A percentile compares a stretch with the other conserved stretches of the same genome.
Evolutionary conservation across 2,329 filamentous ascomycete species (phyloP).

Genomic region (Penicillium verrucosum): DNA sequence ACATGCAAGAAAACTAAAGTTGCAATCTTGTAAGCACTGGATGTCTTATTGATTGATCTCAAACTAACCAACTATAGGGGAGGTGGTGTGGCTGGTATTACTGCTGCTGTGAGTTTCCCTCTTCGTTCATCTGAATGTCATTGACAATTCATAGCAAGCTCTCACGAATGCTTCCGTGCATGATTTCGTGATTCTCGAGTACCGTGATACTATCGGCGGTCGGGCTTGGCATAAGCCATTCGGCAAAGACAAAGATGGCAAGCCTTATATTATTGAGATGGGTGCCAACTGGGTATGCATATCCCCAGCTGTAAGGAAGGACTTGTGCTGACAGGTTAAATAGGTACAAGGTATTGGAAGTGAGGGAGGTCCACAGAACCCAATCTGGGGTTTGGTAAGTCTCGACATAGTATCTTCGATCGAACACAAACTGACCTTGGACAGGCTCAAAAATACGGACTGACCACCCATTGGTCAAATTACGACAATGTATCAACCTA

Average conservation of each 20-base stretch:
- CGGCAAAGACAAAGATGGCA: conserved; percentile 16
- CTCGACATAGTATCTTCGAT: background rate
- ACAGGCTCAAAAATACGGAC: conserved; percentile 55
- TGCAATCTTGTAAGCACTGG: conserved; percentile 17
- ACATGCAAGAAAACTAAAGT: conserved; percentile 23
- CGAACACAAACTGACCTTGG: background rate
- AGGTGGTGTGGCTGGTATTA: conserved; percentile 22
- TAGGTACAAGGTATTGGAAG: conserved; percentile 21
- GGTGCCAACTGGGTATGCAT: conserved; percentile 18
- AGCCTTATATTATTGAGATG: conserved; percentile 19
- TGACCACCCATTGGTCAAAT: conserved; percentile 58
- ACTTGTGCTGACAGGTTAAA: background rate
- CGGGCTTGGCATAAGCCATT: conserved; percentile 17
- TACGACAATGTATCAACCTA: conserved; percentile 59
- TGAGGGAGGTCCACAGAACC: conserved; percentile 15
- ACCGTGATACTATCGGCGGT: conserved; percentile 18
- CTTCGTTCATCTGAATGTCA: background rate
- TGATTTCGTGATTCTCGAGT: conserved; percentile 22
- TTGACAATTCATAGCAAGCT: conserved; percentile 15
- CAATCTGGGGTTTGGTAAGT: conserved; percentile 18
- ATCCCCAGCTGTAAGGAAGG: background rate
- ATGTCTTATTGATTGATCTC: background rate
- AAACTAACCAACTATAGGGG: conserved; percentile 13
- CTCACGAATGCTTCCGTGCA: conserved; percentile 21
- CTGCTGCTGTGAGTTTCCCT: conserved; percentile 16